phyloP scores from a whole-genome alignment of 139 green algal genomes.

The Pseudopediastrum boryanum region DNA sequence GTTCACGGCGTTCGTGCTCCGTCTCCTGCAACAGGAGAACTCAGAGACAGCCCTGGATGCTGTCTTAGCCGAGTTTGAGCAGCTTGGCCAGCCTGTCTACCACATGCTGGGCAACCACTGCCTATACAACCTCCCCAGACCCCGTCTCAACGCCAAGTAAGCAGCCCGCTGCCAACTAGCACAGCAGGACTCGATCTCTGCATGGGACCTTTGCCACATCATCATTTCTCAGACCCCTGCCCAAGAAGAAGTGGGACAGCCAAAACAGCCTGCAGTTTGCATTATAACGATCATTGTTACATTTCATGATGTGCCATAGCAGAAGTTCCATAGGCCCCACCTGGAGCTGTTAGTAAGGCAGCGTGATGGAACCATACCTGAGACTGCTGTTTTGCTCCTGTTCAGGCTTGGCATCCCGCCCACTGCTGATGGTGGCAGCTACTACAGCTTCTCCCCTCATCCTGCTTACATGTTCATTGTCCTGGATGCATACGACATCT shows the following conservation, averaged over 20 bases:
- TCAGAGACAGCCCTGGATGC: conserved; percentile 48
- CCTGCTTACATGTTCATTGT: conserved; percentile 71
- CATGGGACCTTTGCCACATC: too few species aligned
- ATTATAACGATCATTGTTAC: too few species aligned
- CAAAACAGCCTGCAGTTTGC: too few species aligned
- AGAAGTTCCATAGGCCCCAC: too few species aligned
- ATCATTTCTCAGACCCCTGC: too few species aligned
- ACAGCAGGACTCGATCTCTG: too few species aligned
- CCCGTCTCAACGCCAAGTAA: conserved; percentile 29
- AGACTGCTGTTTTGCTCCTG: too few species aligned
- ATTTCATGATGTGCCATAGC: too few species aligned
- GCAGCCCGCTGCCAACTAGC: background rate
- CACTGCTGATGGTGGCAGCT: conserved; percentile 40
- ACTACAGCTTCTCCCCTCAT: conserved; percentile 70
- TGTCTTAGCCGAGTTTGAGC: conserved; percentile 55
- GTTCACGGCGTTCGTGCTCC: too few species aligned
- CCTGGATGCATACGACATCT: conserved; percentile 83
- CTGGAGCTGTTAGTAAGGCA: too few species aligned
- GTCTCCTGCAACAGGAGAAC: conserved; percentile 27
- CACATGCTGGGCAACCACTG: conserved; percentile 78
- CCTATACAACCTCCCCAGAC: conserved; percentile 72
- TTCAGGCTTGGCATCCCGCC: conserved; percentile 3
- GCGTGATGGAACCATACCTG: too few species aligned
- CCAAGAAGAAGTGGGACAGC: too few species aligned
- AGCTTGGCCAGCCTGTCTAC: conserved; percentile 44